Evolutionary conservation across 2,329 filamentous ascomycete species (phyloP).

Genomic region (Fonsecaea multimorphosa): DNA sequence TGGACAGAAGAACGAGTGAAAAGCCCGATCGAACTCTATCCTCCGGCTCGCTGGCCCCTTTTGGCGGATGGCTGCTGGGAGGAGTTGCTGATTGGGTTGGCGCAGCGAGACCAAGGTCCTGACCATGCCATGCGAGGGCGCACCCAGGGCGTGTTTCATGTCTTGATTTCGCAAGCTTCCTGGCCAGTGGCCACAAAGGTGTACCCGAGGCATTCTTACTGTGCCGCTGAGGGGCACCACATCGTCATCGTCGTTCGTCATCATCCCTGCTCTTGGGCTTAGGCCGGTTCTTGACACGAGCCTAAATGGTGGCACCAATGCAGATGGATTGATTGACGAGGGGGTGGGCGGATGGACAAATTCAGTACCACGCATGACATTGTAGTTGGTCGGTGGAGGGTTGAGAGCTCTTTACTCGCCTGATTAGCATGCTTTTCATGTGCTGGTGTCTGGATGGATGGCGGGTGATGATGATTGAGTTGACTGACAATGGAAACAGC

Average conservation of each 20-base stretch:
- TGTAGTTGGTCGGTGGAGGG: not conserved
- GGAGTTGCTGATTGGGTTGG: not conserved
- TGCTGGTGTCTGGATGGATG: not conserved
- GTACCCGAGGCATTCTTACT: not conserved
- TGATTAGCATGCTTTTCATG: not conserved
- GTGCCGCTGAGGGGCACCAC: not conserved
- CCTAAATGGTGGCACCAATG: not conserved
- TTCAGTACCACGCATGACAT: not conserved
- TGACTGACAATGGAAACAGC: not conserved
- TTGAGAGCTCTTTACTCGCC: not conserved
- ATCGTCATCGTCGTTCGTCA: not conserved
- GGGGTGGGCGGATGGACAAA: not conserved
- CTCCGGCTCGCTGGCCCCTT: not conserved
- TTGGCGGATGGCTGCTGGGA: not conserved
- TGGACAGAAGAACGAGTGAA: not conserved
- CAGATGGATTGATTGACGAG: not conserved
- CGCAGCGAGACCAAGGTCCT: not conserved
- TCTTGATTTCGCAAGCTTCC: not conserved
- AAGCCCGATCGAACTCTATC: not conserved
- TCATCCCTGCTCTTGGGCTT: conserved; percentile 3
- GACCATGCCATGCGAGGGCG: not conserved
- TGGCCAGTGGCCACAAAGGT: conserved; percentile 1
- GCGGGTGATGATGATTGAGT: not conserved
- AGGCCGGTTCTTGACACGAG: not conserved
- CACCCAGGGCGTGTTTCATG: not conserved